Conservation (phyloP, 192 early-diverging fungal genomes). For the Coemansia sp. region DNA sequence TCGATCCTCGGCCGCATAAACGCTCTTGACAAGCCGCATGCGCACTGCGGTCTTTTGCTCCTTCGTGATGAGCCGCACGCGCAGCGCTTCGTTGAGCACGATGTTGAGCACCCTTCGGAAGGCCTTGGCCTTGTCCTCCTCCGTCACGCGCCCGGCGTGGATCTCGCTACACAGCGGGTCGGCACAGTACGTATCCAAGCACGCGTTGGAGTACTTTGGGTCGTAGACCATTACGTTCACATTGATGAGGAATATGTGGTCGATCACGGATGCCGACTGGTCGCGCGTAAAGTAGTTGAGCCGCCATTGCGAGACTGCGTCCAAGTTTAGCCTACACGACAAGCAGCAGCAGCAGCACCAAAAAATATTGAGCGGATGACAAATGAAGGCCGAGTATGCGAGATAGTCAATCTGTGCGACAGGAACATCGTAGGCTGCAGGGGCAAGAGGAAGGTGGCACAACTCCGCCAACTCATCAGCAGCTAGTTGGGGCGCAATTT, state of each 20-base stretch:
- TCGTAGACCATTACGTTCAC: slow-evolving; percentile 55
- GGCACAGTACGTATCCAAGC: slow-evolving; percentile 49
- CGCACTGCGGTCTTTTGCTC: slow-evolving; percentile 53
- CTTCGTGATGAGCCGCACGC: slow-evolving; percentile 46
- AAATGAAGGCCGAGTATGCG: too few relatives aligned
- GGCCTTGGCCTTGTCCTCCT: slow-evolving; percentile 55
- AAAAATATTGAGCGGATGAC: neutral
- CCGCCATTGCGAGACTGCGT: slow-evolving; percentile 58
- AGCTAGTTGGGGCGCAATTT: too few relatives aligned
- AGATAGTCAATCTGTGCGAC: neutral
- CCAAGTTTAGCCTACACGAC: slow-evolving; percentile 45
- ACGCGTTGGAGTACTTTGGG: slow-evolving; percentile 42
- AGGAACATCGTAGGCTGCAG: neutral
- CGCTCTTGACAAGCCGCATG: slow-evolving; percentile 45
- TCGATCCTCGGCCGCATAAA: slow-evolving; percentile 44
- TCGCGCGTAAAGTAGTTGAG: slow-evolving; percentile 54
- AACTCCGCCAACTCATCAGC: too few relatives aligned
- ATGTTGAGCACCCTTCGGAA: slow-evolving; percentile 55
- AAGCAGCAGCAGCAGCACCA: neutral
- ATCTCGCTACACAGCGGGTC: slow-evolving; percentile 57
- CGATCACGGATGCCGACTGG: slow-evolving; percentile 51
- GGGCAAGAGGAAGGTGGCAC: neutral
- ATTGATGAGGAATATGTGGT: slow-evolving; percentile 55
- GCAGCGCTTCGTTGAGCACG: slow-evolving; percentile 56
- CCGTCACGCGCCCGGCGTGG: slow-evolving; percentile 46